Evolutionary conservation across 805 yeast species (phyloP).

Genomic region (Lachancea waltii): DNA sequence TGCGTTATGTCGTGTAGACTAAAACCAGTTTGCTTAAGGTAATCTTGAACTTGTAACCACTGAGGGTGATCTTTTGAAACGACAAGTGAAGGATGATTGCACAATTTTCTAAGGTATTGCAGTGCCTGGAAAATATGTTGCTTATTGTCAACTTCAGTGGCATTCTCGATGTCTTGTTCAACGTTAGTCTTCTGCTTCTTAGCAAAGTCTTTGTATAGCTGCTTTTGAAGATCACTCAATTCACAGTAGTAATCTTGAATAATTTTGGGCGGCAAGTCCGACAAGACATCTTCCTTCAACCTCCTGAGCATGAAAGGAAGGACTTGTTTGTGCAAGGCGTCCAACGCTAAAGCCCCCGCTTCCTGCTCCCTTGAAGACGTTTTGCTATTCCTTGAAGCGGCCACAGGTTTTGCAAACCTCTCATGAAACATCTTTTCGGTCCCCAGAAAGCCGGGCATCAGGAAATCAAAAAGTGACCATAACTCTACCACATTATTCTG

Average conservation of each 20-base stretch:
- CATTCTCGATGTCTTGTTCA: conserved; percentile 50
- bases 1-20: conserved; percentile 67
- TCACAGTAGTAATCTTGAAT: conserved; percentile 98
- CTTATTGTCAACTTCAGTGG: conserved; percentile 48
- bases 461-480: conserved; percentile 95
- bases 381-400: conserved; percentile 84
- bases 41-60: conserved; percentile 55
- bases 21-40: conserved; percentile 51
- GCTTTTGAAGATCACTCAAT: conserved; percentile 81
- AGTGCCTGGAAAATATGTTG: conserved; percentile 96
- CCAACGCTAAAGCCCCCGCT: conserved; percentile 92
- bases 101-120: conserved; percentile 93
- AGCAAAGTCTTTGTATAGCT: conserved; percentile 83
- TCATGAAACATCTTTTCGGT: conserved; percentile 92
- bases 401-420: conserved; percentile 95
- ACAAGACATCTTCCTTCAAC: conserved; percentile 89
- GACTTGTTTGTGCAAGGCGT: conserved; percentile 93
- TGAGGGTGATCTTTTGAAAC: conserved; percentile 80
- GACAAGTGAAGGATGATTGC: conserved; percentile 94
- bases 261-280: conserved; percentile 96
- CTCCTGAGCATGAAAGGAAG: conserved; percentile 94
- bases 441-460: conserved; percentile 98
- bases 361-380: conserved; percentile 91
- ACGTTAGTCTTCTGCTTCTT: conserved; percentile 73
- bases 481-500: conserved; percentile 94